phyloP scores from a whole-genome alignment of 805 yeast species.

The Wickerhamomyces sydowiorum region DNA sequence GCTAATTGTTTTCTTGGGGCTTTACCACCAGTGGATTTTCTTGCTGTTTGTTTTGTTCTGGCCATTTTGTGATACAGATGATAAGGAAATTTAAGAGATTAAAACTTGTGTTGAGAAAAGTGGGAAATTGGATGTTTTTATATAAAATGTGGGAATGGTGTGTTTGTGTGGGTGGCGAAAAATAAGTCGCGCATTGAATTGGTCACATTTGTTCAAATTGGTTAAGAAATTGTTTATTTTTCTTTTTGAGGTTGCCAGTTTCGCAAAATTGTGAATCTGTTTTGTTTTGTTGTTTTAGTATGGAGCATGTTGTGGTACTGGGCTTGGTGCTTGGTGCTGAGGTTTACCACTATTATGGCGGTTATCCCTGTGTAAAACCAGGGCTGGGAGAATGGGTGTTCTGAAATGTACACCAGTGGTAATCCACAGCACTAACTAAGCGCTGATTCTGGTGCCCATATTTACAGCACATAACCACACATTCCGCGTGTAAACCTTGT shows the following conservation, averaged over 20 bases:
- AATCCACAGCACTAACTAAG: background rate
- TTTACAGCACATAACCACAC: no score
- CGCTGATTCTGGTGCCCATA: background rate
- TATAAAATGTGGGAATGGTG: background rate
- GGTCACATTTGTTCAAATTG: background rate
- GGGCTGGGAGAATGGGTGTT: conserved; percentile 1
- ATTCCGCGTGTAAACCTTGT: no score
- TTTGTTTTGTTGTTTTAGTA: no score
- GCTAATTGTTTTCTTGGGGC: conserved; percentile 94
- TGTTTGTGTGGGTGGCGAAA: background rate
- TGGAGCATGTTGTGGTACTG: background rate
- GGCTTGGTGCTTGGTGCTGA: background rate
- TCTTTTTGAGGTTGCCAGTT: no score
- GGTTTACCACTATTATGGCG: background rate
- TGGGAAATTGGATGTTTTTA: conserved; percentile 1
- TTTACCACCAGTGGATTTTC: conserved; percentile 94
- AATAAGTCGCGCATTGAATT: no score
- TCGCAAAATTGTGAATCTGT: no score
- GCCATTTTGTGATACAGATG: conserved; percentile 49
- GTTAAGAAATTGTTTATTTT: background rate
- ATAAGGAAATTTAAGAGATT: background rate
- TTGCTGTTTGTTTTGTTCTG: conserved; percentile 91
- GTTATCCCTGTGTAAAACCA: background rate
- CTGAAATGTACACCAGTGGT: background rate
- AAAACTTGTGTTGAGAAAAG: background rate